phyloP scores from a whole-genome alignment of 2,329 filamentous ascomycete genomes.

The Hysterium pulicare region DNA sequence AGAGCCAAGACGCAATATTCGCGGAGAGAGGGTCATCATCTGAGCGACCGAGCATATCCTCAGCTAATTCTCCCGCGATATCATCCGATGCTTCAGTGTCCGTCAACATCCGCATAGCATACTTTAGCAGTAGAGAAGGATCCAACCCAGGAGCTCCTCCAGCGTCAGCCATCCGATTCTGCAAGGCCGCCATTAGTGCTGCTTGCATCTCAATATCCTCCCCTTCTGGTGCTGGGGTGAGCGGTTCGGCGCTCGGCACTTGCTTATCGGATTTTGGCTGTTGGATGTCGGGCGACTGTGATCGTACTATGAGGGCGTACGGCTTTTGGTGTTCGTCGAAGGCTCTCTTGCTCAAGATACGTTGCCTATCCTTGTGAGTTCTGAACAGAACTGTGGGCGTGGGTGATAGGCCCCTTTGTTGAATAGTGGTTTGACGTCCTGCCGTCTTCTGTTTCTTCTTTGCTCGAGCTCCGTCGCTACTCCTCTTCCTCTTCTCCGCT shows the following conservation, averaged over 20 bases:
- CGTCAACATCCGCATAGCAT: constrained; percentile 44
- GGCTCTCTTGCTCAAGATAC: constrained; percentile 10
- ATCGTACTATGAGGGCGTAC: constrained; percentile 32
- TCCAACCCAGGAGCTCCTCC: constrained; percentile 40
- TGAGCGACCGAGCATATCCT: constrained; percentile 38
- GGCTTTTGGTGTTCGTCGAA: constrained; percentile 27
- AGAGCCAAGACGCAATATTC: constrained; percentile 29
- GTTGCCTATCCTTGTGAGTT: constrained; percentile 22
- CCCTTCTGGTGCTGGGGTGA: constrained; percentile 15
- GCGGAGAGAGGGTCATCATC: constrained; percentile 19
- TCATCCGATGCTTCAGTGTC: constrained; percentile 41
- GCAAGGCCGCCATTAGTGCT: constrained; percentile 36
- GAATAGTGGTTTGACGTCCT: constrained; percentile 3
- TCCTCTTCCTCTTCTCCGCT: constrained; percentile 31
- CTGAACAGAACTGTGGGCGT: constrained; percentile 31
- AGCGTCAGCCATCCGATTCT: constrained; percentile 29
- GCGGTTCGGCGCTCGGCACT: constrained; percentile 1
- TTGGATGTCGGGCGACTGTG: constrained; percentile 20
- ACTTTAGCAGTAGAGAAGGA: constrained; percentile 41
- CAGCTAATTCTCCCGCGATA: constrained; percentile 41
- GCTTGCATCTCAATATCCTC: constrained; percentile 13
- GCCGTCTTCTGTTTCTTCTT: constrained; percentile 25
- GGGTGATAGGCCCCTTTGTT: constrained; percentile 7
- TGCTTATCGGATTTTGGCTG: constrained; percentile 9
- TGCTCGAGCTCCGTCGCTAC: constrained; percentile 8